Evolutionary conservation across 2,329 filamentous ascomycete species (phyloP), one percentile per base, ranked within the genome.

Genomic region (Arthrocladium fulminans): DNA sequence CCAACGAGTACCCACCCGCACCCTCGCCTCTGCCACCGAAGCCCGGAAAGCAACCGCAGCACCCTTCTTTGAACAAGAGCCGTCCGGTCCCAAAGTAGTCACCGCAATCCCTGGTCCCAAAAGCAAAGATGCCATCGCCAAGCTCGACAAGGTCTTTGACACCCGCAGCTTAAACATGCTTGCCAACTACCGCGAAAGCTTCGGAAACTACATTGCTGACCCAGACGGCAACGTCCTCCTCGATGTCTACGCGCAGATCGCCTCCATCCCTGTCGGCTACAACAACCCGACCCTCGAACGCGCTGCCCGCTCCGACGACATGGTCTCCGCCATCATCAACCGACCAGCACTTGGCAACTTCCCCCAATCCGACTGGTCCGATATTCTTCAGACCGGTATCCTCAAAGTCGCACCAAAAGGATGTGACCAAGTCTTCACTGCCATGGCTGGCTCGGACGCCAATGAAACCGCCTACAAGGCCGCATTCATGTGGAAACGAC

Each of bases 391-490:
- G 68, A 80, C 81, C 2, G 87, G 88, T 59, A 80, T 94, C 53
- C 80, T 96, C 58, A 81, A 79, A 61, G 87, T 86, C 42, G 87
- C 88, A 0, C 89, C 88, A 51, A 84, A 83, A 65, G 88, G 88
- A 27, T 72, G 90, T 54, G 72, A 88, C 73, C 86, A 95, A 67
- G 88, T 95, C 59, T 94, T 94, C 72, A 95, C 88, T 15, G 87
- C 84, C 56, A 84, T 88, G 74, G 80, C 88, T 47, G 88, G 88
- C 53, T 94, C 87, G 17, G 88, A 95, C 62, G 88, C 88, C 68
- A 95, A 95, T 71, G 89, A 95, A 72, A 85, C 86, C 27, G 89
- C 89, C 37, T 95, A 88, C 79, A 95, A 95, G 73, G 88, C 88
- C 7, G 88, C 89, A 43, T 95, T 95, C 72, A 95, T 95, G 83